phyloP scores from a whole-genome alignment of 1,139 yeast species.

The Scheffersomyces lignicola region DNA sequence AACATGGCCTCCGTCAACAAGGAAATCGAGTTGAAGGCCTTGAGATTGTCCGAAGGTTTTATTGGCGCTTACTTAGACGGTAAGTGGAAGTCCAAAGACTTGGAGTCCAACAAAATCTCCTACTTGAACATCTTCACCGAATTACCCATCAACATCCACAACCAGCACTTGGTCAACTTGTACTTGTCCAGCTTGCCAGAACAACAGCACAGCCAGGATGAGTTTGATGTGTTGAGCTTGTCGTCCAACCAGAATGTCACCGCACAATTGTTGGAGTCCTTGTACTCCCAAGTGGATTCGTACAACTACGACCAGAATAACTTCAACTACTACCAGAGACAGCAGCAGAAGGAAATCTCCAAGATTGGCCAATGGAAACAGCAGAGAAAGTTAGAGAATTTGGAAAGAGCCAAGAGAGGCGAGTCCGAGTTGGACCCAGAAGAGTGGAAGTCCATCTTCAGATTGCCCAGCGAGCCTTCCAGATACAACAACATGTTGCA shows the following conservation, averaged over 20 bases:
- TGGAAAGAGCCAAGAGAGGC: conserved; percentile 57
- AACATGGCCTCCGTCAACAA: conserved; percentile 70
- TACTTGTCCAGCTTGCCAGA: conserved; percentile 27
- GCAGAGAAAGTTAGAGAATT: conserved; percentile 68
- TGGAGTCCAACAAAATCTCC: conserved; percentile 62
- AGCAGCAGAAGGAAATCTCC: conserved; percentile 66
- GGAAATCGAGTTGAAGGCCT: conserved; percentile 67
- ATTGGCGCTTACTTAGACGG: conserved; percentile 57
- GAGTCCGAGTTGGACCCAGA: conserved; percentile 56
- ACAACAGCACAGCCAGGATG: conserved; percentile 21
- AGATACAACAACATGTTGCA: conserved; percentile 72
- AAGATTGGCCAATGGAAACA: conserved; percentile 77
- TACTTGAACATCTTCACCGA: conserved; percentile 73
- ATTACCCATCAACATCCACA: conserved; percentile 64
- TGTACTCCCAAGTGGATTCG: conserved; percentile 75
- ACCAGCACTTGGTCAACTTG: conserved; percentile 46
- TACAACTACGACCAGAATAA: conserved; percentile 80
- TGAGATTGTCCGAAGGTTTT: conserved; percentile 65
- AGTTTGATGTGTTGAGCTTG: conserved; percentile 43
- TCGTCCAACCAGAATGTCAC: conserved; percentile 47
- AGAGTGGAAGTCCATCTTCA: conserved; percentile 69
- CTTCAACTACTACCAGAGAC: conserved; percentile 82
- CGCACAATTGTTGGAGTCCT: conserved; percentile 59
- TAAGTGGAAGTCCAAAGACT: conserved; percentile 65
- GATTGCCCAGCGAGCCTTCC: conserved; percentile 74